Base-by-base conservation (phyloP, 1,139 yeast genomes). In the Yamadazyma diddensiae region DNA sequence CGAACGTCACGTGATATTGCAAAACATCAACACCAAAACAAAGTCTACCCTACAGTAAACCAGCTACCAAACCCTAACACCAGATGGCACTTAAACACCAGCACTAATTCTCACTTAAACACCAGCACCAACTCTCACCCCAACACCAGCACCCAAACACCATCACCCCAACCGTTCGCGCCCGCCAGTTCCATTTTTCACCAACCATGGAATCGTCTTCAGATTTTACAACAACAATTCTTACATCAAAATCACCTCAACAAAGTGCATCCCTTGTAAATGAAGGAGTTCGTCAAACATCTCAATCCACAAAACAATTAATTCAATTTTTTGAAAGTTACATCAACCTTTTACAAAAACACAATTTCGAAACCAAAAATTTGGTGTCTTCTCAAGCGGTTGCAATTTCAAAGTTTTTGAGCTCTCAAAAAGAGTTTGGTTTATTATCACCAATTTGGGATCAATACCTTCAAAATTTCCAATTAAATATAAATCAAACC, bases 391-490 rank as follows among this genome's bases (percentile, higher is more conserved):
- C 60, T 56, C 24, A 60, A 54, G 36, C 66, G 56, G 33, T 41
- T 55, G 32, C 50, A 33, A 29, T 41, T 36, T 32, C 41, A 21
- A 35, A 32, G 29, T 35, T 37, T 47, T 57, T 37, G 31, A 50
- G 16, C 54, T 60, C 39, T 50, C 21, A 59, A 25, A 62, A 62
- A 25, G 72, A 80, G 33, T 66, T 77, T 39, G 85, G 86, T 17
- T 63, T 73, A 34, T 62, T 78, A 33, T 65, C 73, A 18, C 70
- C 70, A 29, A 28, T 80, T 34, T 82, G 87, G 86, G 65, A 67
- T 38, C 68, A 78, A 28, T 63, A 79, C 26, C 54, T 81, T 22
- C 64, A 64, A 24, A 69, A 74, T 26, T 57, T 82, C 24, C 67
- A 71, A 45, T 61, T 68, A 22, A 85, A 82, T 47, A 61, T 76